Evolutionary conservation across 306 rosid species (phyloP).

Genomic region (Lathyrus oleraceus): DNA sequence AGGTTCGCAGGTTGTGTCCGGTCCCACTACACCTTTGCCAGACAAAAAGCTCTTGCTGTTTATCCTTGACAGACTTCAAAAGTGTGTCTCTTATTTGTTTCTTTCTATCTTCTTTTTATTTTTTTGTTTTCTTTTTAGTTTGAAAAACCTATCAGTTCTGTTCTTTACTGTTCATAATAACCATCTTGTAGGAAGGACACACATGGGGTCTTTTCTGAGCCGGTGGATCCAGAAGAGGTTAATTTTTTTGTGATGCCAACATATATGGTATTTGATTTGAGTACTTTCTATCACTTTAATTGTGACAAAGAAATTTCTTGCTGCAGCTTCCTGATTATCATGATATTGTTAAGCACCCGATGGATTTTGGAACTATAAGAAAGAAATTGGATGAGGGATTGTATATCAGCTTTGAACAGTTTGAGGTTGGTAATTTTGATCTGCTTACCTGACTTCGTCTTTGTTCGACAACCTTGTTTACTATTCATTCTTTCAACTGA

Average conservation of each 20-base stretch:
- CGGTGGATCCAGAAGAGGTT: constrained; percentile 96
- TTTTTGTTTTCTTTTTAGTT: constrained; percentile 22
- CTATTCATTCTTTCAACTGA: constrained; percentile 18
- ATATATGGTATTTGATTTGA: background rate
- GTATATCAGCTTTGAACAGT: constrained; percentile 67
- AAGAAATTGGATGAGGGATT: constrained; percentile 66
- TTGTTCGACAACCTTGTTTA: background rate
- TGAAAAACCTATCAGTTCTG: constrained; percentile 39
- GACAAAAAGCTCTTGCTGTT: constrained; percentile 99
- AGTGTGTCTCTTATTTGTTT: constrained; percentile 58
- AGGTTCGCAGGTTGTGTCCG: constrained; percentile 85
- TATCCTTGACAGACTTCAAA: constrained; percentile 98
- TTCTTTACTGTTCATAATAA: constrained; percentile 32
- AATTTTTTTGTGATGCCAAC: constrained; percentile 13
- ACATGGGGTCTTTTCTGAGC: constrained; percentile 88
- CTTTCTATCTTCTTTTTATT: constrained; percentile 10
- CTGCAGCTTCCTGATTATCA: constrained; percentile 92
- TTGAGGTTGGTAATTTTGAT: constrained; percentile 69
- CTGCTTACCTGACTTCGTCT: background rate
- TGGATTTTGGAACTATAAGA: constrained; percentile 90
- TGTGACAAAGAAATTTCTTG: constrained; percentile 24
- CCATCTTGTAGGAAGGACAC: constrained; percentile 83
- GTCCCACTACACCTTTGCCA: constrained; percentile 99
- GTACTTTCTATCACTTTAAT: constrained; percentile 28
- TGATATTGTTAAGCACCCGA: constrained; percentile 69